Evolutionary conservation across 352 stramenopile species (phyloP), one percentile per base, ranked within the genome.

Genomic region (Peronospora farinosa): DNA sequence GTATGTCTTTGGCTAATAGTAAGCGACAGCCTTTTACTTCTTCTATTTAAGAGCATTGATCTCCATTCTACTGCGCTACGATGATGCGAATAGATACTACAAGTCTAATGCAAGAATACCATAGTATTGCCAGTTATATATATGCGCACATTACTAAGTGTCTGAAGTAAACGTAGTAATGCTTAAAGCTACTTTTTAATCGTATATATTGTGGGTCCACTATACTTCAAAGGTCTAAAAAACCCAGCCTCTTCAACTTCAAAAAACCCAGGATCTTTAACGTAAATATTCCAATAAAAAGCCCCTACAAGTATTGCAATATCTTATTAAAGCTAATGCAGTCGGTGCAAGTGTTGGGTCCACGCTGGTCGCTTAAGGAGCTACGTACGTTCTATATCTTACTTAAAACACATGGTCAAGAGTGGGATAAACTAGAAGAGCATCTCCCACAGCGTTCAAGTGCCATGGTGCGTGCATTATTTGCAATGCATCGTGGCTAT

Each of bases 311-410:
- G 5, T 35, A 35, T 35, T 35, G 31, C 10, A 21, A 21, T 21
- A 21, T n/a, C 11, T 35, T 15, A 35, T 35, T 35, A 19, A 25
- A 27, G 30, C 23, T 13, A 11, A 35, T 47, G 7, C 28, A 46
- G 49, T 40, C 39, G 21, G 33, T 60, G 54, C 47, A 36, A 12
- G 54, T 57, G 16, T 45, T 85, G 30, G 73, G 71, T 0, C 76
- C 72, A 41, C 73, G 67, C 33, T 88, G 72, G 74, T 72, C 78
- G 47, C 42, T 44, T 16, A 73, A 75, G 56, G 78, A 88, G 67
- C 65, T 88, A 54, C 72, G 67, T n/a, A 62, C 67, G 53, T 83
- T 86, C 57, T 88, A 78, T 53, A 72, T 78, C 44, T 58, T 86
- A 47, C 54, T 82, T 30, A 78, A 79, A 55, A 67, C 65, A 12